Evolutionary conservation across 2,329 filamentous ascomycete species (phyloP).

Genomic region (Nannizziopsis arthrosporioides): DNA sequence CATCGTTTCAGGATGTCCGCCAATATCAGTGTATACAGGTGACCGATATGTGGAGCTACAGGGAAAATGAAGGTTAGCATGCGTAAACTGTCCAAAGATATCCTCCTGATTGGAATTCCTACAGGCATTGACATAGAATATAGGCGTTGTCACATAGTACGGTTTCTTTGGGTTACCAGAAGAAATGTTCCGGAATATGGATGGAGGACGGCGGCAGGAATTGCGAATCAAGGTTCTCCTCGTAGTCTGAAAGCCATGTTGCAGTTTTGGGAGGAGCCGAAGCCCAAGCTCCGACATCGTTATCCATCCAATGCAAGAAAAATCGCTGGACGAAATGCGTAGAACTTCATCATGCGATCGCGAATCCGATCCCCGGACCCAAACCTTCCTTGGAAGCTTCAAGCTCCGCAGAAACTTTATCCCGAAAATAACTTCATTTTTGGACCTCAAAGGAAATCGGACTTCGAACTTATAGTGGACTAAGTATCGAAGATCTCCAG

Average conservation of each 20-base stretch:
- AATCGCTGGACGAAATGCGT: background rate
- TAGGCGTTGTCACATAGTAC: slow-evolving; percentile 90
- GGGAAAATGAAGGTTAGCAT: slow-evolving; percentile 4
- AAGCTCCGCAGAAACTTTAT: too few relatives aligned
- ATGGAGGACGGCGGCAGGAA: background rate
- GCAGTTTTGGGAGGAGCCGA: slow-evolving; percentile 15
- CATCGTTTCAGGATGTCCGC: slow-evolving; percentile 87
- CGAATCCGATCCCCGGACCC: too few relatives aligned
- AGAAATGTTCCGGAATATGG: too few relatives aligned
- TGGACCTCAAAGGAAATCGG: too few relatives aligned
- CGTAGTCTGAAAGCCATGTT: slow-evolving; percentile 10
- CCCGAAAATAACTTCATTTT: too few relatives aligned
- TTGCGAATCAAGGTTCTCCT: too few relatives aligned
- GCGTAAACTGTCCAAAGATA: background rate
- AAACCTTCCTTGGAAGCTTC: too few relatives aligned
- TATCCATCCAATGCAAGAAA: slow-evolving; percentile 17
- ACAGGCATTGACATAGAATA: slow-evolving; percentile 98
- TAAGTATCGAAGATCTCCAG: too few relatives aligned
- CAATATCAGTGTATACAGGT: slow-evolving; percentile 86
- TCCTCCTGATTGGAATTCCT: slow-evolving; percentile 19
- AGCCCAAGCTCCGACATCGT: slow-evolving; percentile 21
- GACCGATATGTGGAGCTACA: slow-evolving; percentile 80
- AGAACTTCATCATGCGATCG: background rate
- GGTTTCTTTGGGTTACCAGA: slow-evolving; percentile 48
- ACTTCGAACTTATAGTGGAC: too few relatives aligned